Base-by-base conservation (phyloP, 2,329 filamentous ascomycete species). In the Hirsutella minnesotensis region DNA sequence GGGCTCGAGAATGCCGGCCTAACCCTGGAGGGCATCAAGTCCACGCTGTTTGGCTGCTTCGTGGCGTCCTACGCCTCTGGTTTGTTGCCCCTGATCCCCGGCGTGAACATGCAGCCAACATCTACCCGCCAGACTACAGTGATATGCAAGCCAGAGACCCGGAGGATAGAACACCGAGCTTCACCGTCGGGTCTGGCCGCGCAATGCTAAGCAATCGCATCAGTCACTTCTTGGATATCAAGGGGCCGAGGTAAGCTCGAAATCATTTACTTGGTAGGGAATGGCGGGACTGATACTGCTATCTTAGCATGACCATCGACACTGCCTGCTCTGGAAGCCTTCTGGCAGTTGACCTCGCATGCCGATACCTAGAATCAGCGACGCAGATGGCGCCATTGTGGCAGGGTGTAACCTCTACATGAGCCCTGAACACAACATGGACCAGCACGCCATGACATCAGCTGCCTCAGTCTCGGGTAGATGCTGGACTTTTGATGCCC, bases 401-500 rank as follows among this genome's bases (percentile, higher is more conserved):
- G 53, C 47, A 2, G 60, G 58, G 8, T 44, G 49, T 0, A 63
- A 53, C 46, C 38, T 65, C 1, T 53, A 64, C 16, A 36, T 62
- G 3, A 46, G 40, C 1, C 61, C 54, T 2, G 54, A 61, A 30
- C 53, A 63, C 29, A 58, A 60, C 2, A 53, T 67, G 0, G 29
- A 31, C 29, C 12, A 3, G 10, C 10, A 15, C 9, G 4, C 29
- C 4, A 10, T 31, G 4, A 10, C 4, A 3, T 3, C 4, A 4
- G 29, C 29, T 15, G 49, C 69, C 4, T 62, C 60, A 3, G 51
- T 55, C 1, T 51, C 56, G 1, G 62, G 58, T 19, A 45, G 56
- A 24, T 53, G 53, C 37, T 52, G 58, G 39, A 56, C 57, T 2
- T 72, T 68, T 45, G 68, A 70, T 36, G 54, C 59, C 3, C 51